phyloP scores from a whole-genome alignment of 768 basidiomycete species.

The Gloeopeniophorella convolvens region DNA sequence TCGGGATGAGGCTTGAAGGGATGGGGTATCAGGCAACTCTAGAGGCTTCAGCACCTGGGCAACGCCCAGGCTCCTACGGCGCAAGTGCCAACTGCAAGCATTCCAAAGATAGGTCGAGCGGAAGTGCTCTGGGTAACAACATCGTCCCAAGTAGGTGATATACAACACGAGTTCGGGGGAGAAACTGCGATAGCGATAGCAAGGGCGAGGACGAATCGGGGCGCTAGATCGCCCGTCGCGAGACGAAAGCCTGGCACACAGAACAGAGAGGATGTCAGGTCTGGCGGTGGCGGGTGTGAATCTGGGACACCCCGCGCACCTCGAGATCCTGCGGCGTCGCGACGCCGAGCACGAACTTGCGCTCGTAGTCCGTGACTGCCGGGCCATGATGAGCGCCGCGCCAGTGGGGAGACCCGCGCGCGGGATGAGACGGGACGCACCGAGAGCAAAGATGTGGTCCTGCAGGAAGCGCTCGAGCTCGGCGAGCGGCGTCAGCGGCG shows the following conservation, averaged over 20 bases:
- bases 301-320: too few species aligned
- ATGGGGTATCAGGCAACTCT: too few species aligned
- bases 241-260: constrained; percentile 31
- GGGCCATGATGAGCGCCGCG: too few species aligned
- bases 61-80: too few species aligned
- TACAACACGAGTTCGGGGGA: neutral
- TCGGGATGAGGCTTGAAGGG: too few species aligned
- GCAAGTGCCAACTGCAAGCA: too few species aligned
- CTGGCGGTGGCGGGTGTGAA: neutral
- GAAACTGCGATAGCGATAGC: too few species aligned
- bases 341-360: constrained; percentile 79
- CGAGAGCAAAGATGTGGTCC: constrained; percentile 68
- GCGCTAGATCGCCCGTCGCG: constrained; percentile 27
- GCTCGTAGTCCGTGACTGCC: constrained; percentile 72
- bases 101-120: too few species aligned
- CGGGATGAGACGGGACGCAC: constrained; percentile 31
- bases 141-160: neutral
- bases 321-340: constrained; percentile 75
- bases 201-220: neutral
- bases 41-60: too few species aligned
- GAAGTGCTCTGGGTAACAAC: too few species aligned
- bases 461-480: constrained; percentile 79
- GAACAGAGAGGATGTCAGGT: constrained; percentile 5
- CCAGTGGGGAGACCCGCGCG: neutral
- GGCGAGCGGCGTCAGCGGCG: constrained; percentile 68